Percentiles rank a stretch among this genome's conserved stretches.
Conservation (phyloP, 2,329 filamentous ascomycete species). For the Colletotrichum lindemuthianum region DNA sequence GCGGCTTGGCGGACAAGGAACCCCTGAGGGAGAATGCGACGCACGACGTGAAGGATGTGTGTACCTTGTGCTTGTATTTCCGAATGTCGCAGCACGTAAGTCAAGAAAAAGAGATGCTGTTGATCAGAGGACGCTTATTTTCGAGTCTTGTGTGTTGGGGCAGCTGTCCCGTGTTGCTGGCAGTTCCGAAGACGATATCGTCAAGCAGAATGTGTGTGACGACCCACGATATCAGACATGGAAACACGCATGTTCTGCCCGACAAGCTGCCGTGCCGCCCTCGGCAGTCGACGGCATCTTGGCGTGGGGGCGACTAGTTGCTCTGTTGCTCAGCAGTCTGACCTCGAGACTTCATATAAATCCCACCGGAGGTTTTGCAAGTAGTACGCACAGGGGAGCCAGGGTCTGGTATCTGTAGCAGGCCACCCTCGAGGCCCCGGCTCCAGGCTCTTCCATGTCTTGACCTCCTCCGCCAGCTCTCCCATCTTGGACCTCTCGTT, state of each 20-base stretch:
- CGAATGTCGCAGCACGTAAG: background rate
- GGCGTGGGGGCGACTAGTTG: slow-evolving; percentile 10
- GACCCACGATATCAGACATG: background rate
- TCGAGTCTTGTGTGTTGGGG: too few species aligned
- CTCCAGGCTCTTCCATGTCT: slow-evolving; percentile 3
- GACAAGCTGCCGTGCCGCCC: slow-evolving; percentile 16
- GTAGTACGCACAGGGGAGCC: background rate
- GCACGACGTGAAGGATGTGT: slow-evolving; percentile 17
- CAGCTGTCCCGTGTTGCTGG: too few species aligned
- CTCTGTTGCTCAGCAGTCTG: background rate
- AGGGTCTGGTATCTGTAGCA: slow-evolving; percentile 15
- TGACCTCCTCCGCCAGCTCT: slow-evolving; percentile 13
- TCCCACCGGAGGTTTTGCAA: background rate
- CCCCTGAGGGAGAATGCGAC: slow-evolving; percentile 22
- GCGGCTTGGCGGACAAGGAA: slow-evolving; percentile 27
- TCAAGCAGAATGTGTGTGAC: too few species aligned
- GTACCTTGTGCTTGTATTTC: background rate
- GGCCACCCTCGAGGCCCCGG: slow-evolving; percentile 9
- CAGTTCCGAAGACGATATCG: too few species aligned
- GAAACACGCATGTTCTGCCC: background rate
- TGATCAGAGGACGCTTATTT: too few species aligned
- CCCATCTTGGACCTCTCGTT: slow-evolving; percentile 10
- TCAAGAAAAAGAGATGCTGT: too few species aligned
- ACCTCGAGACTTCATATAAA: slow-evolving; percentile 7
- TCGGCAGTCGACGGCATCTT: slow-evolving; percentile 20